These are phyloP conservation scores for Echinosophora koreensis DNA, from an alignment of 306 rosid genomes.

Conservation along the genomic window DNA sequence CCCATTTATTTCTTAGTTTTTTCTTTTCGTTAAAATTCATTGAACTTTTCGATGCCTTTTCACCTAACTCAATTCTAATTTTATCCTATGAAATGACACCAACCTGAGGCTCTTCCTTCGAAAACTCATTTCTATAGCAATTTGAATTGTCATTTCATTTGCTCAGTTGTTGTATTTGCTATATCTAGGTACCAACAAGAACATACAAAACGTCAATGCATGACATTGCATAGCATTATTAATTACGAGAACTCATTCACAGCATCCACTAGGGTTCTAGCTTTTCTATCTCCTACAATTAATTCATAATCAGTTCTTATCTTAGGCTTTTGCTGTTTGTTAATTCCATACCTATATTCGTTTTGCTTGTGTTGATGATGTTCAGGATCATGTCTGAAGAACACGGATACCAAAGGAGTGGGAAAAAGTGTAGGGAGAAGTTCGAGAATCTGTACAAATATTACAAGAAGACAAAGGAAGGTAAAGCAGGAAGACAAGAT, in stretches of 20 bases:
- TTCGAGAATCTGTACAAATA: constrained; percentile 96
- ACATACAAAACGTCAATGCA: constrained; percentile 29
- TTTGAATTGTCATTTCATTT: constrained; percentile 50
- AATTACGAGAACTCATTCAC: constrained; percentile 8
- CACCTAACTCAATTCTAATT: constrained; percentile 32
- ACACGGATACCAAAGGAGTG: constrained; percentile 96
- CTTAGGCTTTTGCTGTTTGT: constrained; percentile 9
- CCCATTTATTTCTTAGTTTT: constrained; percentile 11
- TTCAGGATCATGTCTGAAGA: constrained; percentile 91
- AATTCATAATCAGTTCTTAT: constrained; percentile 18
- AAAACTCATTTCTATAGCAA: constrained; percentile 38
- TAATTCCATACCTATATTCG: background rate
- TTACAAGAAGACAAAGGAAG: constrained; percentile 97
- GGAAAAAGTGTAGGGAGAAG: constrained; percentile 98
- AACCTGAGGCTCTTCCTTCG: constrained; percentile 45
- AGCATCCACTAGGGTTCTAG: constrained; percentile 55
- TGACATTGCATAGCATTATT: constrained; percentile 32
- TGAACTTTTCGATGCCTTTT: constrained; percentile 44
- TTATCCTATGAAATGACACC: constrained; percentile 45
- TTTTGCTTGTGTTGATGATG: constrained; percentile 11
- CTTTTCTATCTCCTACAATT: background rate
- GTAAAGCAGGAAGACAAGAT: constrained; percentile 97
- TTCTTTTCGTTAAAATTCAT: constrained; percentile 9
- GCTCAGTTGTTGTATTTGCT: constrained; percentile 31
- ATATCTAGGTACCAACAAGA: constrained; percentile 26